Evolutionary conservation across 1,139 yeast genomes (phyloP), one percentile per base, ranked within the genome.

Genomic region (Lodderomyces metapsilosis): DNA sequence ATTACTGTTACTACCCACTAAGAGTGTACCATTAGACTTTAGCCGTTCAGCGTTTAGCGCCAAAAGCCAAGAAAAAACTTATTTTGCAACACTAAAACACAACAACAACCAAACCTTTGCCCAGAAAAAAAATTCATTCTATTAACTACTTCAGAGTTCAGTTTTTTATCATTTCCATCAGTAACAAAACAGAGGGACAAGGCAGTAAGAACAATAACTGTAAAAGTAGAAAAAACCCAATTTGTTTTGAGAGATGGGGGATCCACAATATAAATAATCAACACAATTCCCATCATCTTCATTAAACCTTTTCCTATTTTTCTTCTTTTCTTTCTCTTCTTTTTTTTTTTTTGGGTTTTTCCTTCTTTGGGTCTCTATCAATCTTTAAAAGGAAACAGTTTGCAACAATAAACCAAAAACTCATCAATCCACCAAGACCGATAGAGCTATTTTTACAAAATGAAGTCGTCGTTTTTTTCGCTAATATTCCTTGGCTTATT

Each of bases 291-390:
- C 10, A 10, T 10, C 30, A 16, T 3, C n/a, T 12, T n/a, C 18
- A 12, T 12, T 16, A 25, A 15, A 16, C 11, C 22, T 34, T 13
- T 25, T 36, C 12, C 38, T 36, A 33, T 39, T 37, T 17, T 23
- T 15, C 18, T 24, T 23, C 10, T 35, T 25, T 35, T 18, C 18
- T 25, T 33, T 34, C 37, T 28, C 15, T 37, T 37, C 23, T 15
- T 25, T 36, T 33, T 33, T 23, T 36, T 25, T 40, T 42, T 42
- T 39, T 23, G 40, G 23, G 23, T 21, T 9, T 21, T 21, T 21
- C n/a, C n/a, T 36, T 39, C 45, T 39, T 42, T 40, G 42, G 42
- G 43, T 42, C 40, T 40, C 44, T 24, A 24, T 24, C 27, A 24
- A 24, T 24, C 27, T 24, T 24, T 24, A 24, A 6, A 27, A n/a